Base-by-base conservation (phyloP, 2,329 filamentous ascomycete species). In the Diaporthe australafricana region DNA sequence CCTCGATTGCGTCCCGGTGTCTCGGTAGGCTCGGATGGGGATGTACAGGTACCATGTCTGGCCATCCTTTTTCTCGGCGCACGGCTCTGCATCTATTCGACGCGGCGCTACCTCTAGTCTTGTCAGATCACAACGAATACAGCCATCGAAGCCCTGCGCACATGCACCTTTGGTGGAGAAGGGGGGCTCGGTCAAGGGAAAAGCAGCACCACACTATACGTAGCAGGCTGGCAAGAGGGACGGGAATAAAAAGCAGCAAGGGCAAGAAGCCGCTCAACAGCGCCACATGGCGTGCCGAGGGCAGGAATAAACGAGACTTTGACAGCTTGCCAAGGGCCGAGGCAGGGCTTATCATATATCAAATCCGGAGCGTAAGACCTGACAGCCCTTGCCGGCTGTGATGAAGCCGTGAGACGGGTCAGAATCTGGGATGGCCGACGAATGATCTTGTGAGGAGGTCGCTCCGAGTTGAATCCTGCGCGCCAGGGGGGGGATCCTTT, bases 221-320 rank as follows among this genome's bases (percentile, higher is more conserved):
- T n/a, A n/a, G n/a, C n/a, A n/a, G n/a, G 42, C 42, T 25, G 40
- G 42, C 12, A 14, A 50, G 8, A 25, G 45, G 45, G 30, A 25
- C 60, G 60, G 60, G 60, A 65, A 65, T 65, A 65, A 65, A 35
- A 48, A 38, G 45, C 32, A 65, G 45, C n/a, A 50, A n/a, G 50
- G 60, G 60, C n/a, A 48, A 63, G 27, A 35, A 35, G 60, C 60
- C 45, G 45, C 30, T 14, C 30, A 65, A 16, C 30, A 50, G 30
- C 45, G 60, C 60, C 60, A 65, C 60, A 65, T 50, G 45, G 60
- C 45, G 60, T 50, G 42, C 30, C 45, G 60, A 65, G n/a, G 60
- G 60, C 35, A 65, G 60, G 60, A 38, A 25, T 65, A 65, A 48
- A 65, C 60, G 60, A 65, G 60, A 65, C 60, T 65, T 65, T 65